phyloP scores from a whole-genome alignment of 306 rosid genomes.

The Medicago lupulina region DNA sequence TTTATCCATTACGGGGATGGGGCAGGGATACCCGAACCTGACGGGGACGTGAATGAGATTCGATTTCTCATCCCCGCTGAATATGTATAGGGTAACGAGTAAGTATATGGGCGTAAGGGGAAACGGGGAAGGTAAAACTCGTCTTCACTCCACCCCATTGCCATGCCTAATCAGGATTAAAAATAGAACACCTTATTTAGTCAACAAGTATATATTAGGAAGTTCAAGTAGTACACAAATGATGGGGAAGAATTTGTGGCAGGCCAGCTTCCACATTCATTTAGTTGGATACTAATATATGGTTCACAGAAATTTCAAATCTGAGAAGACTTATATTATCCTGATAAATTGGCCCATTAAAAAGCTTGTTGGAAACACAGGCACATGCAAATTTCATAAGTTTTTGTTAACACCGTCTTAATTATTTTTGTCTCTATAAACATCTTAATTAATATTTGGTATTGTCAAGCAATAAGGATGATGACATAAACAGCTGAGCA shows the following conservation, averaged over 20 bases:
- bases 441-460: conserved; percentile 61
- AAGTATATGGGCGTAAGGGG: too few species aligned
- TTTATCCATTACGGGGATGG: too few species aligned
- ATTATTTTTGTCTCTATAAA: conserved; percentile 43
- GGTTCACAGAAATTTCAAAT: conserved; percentile 22
- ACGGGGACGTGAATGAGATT: too few species aligned
- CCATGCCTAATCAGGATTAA: neutral
- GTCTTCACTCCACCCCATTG: too few species aligned
- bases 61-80: too few species aligned
- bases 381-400: conserved; percentile 77
- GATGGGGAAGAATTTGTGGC: conserved; percentile 47
- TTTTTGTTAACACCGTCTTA: conserved; percentile 57
- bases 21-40: too few species aligned
- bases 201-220: too few species aligned
- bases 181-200: neutral
- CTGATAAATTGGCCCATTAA: conserved; percentile 68
- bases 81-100: too few species aligned
- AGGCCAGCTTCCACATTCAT: conserved; percentile 55
- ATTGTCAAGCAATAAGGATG: conserved; percentile 52
- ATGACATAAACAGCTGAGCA: conserved; percentile 57
- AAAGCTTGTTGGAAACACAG: conserved; percentile 61
- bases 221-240: too few species aligned
- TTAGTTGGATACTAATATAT: neutral
- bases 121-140: too few species aligned
- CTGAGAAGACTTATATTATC: conserved; percentile 69